phyloP scores from a whole-genome alignment of 768 basidiomycete genomes.

The Lactarius hengduanensis region DNA sequence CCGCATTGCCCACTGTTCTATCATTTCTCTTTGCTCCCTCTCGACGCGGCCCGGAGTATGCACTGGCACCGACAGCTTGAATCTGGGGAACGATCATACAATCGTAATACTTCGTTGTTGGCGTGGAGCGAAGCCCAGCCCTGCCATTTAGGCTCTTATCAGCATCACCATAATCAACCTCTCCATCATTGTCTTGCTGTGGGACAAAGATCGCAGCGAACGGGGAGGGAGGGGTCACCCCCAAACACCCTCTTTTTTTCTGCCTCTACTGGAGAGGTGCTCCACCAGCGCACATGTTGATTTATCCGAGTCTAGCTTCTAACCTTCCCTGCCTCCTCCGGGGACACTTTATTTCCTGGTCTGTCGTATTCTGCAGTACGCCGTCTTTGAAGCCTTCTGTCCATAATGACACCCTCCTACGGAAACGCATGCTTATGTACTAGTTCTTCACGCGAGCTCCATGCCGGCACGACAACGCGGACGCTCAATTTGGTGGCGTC shows the following conservation, averaged over 20 bases:
- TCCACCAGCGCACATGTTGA: neutral
- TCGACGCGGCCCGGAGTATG: neutral
- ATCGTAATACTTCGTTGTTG: neutral
- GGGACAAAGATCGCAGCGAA: too few species aligned
- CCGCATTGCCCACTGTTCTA: neutral
- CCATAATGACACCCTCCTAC: neutral
- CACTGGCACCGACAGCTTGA: neutral
- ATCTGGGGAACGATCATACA: neutral
- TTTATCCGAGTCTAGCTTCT: neutral
- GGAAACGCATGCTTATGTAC: slow-evolving; percentile 9
- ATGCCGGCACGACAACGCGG: slow-evolving; percentile 1
- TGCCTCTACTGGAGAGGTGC: neutral
- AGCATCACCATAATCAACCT: neutral
- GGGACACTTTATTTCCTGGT: neutral
- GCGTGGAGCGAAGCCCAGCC: neutral
- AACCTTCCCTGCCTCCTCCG: neutral
- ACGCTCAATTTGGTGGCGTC: slow-evolving; percentile 14
- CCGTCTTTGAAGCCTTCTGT: neutral
- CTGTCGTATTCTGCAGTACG: neutral
- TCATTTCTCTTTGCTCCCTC: neutral
- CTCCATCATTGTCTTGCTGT: neutral
- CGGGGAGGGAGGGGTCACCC: neutral
- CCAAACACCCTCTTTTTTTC: neutral
- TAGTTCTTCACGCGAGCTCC: neutral
- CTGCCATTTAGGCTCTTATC: slow-evolving; percentile 2